Percentiles rank a stretch among this genome's conserved stretches.
phyloP scores from a whole-genome alignment of 1,284 basidiomycete species.

The Boletus smithii region DNA sequence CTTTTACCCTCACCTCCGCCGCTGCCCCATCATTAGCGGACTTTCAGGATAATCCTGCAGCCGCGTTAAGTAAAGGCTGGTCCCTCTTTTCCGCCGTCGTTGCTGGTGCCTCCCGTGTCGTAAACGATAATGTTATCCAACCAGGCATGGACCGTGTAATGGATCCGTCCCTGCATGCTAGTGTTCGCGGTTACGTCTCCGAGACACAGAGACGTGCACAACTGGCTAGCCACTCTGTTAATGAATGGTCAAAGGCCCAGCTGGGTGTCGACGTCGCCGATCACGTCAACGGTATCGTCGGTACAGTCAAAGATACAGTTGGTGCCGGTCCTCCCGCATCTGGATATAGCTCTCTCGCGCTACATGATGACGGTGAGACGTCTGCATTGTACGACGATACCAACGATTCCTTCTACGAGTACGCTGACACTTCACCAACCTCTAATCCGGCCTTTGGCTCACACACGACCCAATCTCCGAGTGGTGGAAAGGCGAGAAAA shows the following conservation, averaged over 20 bases:
- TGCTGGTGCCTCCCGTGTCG: conserved; percentile 66
- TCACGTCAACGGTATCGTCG: conserved; percentile 59
- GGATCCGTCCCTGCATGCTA: conserved; percentile 74
- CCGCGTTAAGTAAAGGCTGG: conserved; percentile 82
- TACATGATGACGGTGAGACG: conserved; percentile 48
- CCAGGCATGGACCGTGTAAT: conserved; percentile 73
- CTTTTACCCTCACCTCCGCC: conserved; percentile 64
- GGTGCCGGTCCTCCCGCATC: conserved; percentile 42
- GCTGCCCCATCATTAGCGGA: conserved; percentile 69
- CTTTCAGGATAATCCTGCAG: conserved; percentile 75
- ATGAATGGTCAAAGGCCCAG: conserved; percentile 68
- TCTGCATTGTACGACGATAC: conserved; percentile 54
- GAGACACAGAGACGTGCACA: conserved; percentile 65
- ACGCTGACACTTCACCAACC: conserved; percentile 34
- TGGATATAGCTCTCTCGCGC: conserved; percentile 56
- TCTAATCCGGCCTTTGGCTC: conserved; percentile 19
- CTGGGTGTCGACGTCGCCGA: conserved; percentile 79
- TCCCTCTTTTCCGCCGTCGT: conserved; percentile 76
- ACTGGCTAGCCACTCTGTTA: conserved; percentile 56
- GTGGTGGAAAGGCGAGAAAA: conserved; percentile 38
- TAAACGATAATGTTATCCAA: conserved; percentile 77
- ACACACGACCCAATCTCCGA: conserved; percentile 22
- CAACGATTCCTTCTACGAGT: conserved; percentile 58
- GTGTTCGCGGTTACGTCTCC: conserved; percentile 63
- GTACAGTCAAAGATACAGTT: conserved; percentile 51